Conservation (phyloP, 2,329 filamentous ascomycete genomes). For the Fragosphaeria purpurea region DNA sequence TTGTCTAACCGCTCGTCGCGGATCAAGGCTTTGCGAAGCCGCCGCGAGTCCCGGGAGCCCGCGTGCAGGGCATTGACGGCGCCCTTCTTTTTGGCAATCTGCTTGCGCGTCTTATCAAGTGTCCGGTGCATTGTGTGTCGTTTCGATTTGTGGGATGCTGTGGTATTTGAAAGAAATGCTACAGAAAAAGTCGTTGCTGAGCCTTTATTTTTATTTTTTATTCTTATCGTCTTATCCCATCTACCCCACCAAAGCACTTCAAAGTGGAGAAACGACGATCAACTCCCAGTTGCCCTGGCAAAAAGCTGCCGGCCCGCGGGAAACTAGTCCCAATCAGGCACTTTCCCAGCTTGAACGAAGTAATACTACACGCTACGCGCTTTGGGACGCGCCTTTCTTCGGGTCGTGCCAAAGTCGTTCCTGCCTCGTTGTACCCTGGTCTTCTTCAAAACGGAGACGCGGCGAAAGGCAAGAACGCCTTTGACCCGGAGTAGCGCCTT, state of each 20-base stretch:
- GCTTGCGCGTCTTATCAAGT: conserved; percentile 75
- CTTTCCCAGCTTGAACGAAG: too few relatives aligned
- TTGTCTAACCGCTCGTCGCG: conserved; percentile 76
- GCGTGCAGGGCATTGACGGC: conserved; percentile 70
- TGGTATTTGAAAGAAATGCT: too few relatives aligned
- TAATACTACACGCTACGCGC: conserved; percentile 3
- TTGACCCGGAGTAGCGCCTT: conserved; percentile 3
- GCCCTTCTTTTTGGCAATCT: conserved; percentile 73
- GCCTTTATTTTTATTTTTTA: conserved; percentile 1
- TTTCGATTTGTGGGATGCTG: background rate
- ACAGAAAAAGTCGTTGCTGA: too few relatives aligned
- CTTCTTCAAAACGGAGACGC: too few relatives aligned
- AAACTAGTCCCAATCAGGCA: conserved; percentile 4
- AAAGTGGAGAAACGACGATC: conserved; percentile 8
- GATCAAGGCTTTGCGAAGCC: conserved; percentile 66
- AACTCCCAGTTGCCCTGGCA: conserved; percentile 13
- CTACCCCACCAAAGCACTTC: background rate
- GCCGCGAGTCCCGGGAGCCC: conserved; percentile 76
- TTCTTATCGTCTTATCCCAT: background rate
- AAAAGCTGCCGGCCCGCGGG: conserved; percentile 4
- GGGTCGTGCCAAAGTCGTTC: background rate
- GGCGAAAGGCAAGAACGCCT: background rate
- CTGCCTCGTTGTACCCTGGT: background rate
- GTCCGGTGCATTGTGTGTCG: conserved; percentile 57
- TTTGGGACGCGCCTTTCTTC: conserved; percentile 8